Conservation (phyloP, 2,329 filamentous ascomycete species). For the Zymoseptoria brevis region DNA sequence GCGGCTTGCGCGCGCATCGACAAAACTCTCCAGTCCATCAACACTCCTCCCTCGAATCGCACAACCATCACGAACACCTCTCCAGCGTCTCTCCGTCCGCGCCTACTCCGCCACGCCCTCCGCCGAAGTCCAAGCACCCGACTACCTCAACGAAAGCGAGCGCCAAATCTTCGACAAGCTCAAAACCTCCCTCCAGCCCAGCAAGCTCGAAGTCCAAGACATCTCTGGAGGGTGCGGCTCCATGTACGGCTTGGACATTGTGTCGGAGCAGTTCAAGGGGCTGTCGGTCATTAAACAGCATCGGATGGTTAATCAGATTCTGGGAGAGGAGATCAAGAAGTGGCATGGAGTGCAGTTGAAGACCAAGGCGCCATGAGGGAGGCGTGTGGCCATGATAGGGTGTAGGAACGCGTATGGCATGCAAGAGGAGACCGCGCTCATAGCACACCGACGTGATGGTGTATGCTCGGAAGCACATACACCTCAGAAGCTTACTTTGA, state of each 20-base stretch:
- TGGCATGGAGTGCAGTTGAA: conserved; percentile 81
- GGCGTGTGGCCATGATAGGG: background rate
- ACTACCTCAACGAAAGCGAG: conserved; percentile 41
- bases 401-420: background rate
- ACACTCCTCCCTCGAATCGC: background rate
- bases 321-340: conserved; percentile 66
- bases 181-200: conserved; percentile 35
- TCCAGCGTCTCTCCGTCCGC: background rate
- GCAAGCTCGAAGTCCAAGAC: conserved; percentile 56
- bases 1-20: background rate
- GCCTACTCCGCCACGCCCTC: background rate
- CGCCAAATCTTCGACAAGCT: conserved; percentile 42
- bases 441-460: background rate
- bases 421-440: background rate
- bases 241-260: conserved; percentile 79
- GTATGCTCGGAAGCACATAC: background rate
- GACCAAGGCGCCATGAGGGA: conserved; percentile 47
- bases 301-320: conserved; percentile 65
- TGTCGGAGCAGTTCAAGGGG: conserved; percentile 63
- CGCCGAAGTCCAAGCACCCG: conserved; percentile 32
- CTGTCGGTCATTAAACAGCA: conserved; percentile 71
- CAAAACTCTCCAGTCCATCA: background rate
- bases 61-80: background rate
- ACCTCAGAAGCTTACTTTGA: background rate
- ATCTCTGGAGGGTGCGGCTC: conserved; percentile 76